phyloP scores from a whole-genome alignment of 139 green algal genomes.

The Picochlorum sp. region DNA sequence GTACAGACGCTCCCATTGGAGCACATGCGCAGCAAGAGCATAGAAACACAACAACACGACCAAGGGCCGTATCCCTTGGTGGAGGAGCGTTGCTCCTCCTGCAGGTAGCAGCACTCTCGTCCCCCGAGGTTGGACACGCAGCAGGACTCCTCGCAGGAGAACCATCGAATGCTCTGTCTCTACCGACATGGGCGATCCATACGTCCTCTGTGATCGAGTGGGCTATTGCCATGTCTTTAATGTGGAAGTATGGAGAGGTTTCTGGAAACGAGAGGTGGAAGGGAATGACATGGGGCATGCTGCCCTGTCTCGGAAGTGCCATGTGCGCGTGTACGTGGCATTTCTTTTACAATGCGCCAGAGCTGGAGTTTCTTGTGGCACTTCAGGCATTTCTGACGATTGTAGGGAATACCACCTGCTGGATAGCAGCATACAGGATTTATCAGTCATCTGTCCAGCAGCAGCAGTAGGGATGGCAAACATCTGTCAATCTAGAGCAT shows the following conservation, averaged over 20 bases:
- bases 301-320: constrained; percentile 68
- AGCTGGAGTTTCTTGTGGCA: constrained; percentile 70
- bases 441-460: constrained; percentile 36
- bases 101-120: not conserved
- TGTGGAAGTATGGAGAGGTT: constrained; percentile 82
- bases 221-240: constrained; percentile 72
- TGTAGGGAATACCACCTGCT: constrained; percentile 71
- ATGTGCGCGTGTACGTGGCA: constrained; percentile 87
- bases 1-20: not conserved
- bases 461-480: not conserved
- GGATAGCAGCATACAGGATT: constrained; percentile 71
- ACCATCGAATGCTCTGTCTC: constrained; percentile 86
- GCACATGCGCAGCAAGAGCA: not conserved
- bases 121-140: constrained; percentile 2
- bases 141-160: constrained; percentile 44
- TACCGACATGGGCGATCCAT: constrained; percentile 98
- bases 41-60: no score
- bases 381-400: constrained; percentile 63
- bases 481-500: no score
- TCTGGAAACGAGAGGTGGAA: constrained; percentile 67
- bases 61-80: not conserved
- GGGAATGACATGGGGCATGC: constrained; percentile 86
- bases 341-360: constrained; percentile 80
- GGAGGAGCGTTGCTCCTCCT: not conserved
- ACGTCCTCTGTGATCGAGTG: constrained; percentile 77